phyloP scores from a whole-genome alignment of 495 filamentous ascomycete species.

The Rostrohypoxylon terebratum region DNA sequence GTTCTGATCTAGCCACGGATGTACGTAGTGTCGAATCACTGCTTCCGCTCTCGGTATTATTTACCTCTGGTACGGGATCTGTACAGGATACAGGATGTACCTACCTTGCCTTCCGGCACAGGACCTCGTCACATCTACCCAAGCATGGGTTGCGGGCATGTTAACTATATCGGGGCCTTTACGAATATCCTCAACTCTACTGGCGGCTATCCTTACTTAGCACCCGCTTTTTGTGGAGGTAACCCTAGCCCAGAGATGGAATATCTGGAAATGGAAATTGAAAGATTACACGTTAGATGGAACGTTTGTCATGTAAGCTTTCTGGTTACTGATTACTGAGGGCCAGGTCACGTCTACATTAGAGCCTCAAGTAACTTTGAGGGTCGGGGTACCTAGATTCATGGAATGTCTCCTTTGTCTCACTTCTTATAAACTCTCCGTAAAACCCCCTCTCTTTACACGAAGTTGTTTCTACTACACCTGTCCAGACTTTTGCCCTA shows the following conservation, averaged over 20 bases:
- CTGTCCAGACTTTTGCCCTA: conserved; percentile 8
- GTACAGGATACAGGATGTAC: conserved; percentile 4
- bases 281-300: conserved; percentile 11
- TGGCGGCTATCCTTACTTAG: conserved; percentile 20
- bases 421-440: conserved; percentile 31
- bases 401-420: conserved; percentile 25
- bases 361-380: conserved; percentile 39
- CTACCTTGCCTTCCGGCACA: neutral
- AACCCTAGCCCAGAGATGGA: conserved; percentile 22
- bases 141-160: conserved; percentile 27
- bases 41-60: conserved; percentile 16
- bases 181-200: conserved; percentile 35
- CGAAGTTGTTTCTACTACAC: conserved; percentile 12
- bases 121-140: conserved; percentile 24
- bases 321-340: conserved; percentile 38
- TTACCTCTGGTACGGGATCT: neutral
- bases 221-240: conserved; percentile 37
- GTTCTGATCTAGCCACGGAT: conserved; percentile 6
- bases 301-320: conserved; percentile 27
- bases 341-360: conserved; percentile 2
- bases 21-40: conserved; percentile 13
- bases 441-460: conserved; percentile 24
- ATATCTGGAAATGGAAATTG: neutral
- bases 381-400: conserved; percentile 1
- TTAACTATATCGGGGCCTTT: conserved; percentile 36